Percentiles rank a stretch among this genome's conserved stretches.
Evolutionary conservation across 305 asterid genomes (phyloP).

Genomic region (Solanum hybrid): DNA sequence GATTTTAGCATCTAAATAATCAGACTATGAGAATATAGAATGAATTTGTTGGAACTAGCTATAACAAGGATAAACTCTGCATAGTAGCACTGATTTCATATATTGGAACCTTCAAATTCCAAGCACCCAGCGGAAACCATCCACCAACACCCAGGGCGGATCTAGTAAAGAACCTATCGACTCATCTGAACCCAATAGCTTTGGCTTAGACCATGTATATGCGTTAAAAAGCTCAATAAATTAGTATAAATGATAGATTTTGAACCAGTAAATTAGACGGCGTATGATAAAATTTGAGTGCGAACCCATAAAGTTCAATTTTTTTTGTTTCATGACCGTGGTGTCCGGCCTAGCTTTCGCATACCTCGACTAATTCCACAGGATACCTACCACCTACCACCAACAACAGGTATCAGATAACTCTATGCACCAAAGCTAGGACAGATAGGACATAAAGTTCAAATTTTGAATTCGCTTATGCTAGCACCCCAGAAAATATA

Average conservation of each 20-base stretch:
- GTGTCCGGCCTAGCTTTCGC: too few relatives aligned
- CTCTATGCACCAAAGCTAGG: too few relatives aligned
- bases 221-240: neutral
- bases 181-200: neutral
- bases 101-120: neutral
- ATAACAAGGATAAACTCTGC: neutral
- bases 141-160: neutral
- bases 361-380: too few relatives aligned
- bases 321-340: neutral
- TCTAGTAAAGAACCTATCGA: neutral
- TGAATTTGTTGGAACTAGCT: neutral
- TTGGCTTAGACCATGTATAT: neutral
- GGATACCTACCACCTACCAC: too few relatives aligned
- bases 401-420: too few relatives aligned
- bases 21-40: neutral
- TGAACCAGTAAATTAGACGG: neutral
- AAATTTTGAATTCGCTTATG: neutral
- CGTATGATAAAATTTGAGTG: neutral
- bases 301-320: neutral
- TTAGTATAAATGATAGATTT: neutral
- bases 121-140: neutral
- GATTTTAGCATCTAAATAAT: neutral
- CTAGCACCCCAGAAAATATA: neutral
- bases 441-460: neutral
- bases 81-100: neutral